Evolutionary conservation across 176 grass and related monocot genomes (phyloP), one percentile per base, ranked within the genome.

Genomic region (Tillandsia leiboldiana): DNA sequence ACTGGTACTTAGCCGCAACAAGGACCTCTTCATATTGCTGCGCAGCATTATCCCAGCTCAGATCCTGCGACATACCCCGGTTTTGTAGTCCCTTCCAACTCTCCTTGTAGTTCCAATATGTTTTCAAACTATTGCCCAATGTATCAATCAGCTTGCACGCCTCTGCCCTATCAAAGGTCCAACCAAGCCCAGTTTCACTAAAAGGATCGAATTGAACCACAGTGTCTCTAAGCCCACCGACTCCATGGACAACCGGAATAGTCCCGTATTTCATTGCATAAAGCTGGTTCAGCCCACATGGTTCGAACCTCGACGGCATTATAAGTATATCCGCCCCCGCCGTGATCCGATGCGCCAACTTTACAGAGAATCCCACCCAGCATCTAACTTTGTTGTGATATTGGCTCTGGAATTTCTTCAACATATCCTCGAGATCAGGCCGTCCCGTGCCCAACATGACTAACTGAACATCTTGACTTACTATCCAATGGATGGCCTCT

Each of bases 251-350:
- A 71, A 99, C 89, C 17, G 94, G 89, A 14, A 93, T 71, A 0
- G 84, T 99, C 20, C 94, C 94, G 70, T 99, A 99, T 48, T 73
- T 79, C 89, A 93, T 90, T 1, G 94, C 89, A 52, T 93, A 99
- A 15, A 99, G 81, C 80, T 99, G 94, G 82, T 99, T 93, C 68
- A 93, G 79, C 63, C 94, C 94, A 71, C 94, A 99, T 27, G 94
- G 94, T 82, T 97, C 86, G 64, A 92, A 97, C 79, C 84, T 80
- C 10, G 94, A 97, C 50, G 89, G 94, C 94, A 99, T 99, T 10
- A 93, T 67, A 9, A 99, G 51, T 1, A 90, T 48, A 56, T 99
- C 89, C 0, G 82, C 84, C 4, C 87, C 87, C 68, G 94, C 84
- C 33, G 94, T 88, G 53, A 93, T 87, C 48, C 89, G 74, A 74